Evolutionary conservation across 495 filamentous ascomycete genomes (phyloP).

Genomic region (Choiromyces venosus): DNA sequence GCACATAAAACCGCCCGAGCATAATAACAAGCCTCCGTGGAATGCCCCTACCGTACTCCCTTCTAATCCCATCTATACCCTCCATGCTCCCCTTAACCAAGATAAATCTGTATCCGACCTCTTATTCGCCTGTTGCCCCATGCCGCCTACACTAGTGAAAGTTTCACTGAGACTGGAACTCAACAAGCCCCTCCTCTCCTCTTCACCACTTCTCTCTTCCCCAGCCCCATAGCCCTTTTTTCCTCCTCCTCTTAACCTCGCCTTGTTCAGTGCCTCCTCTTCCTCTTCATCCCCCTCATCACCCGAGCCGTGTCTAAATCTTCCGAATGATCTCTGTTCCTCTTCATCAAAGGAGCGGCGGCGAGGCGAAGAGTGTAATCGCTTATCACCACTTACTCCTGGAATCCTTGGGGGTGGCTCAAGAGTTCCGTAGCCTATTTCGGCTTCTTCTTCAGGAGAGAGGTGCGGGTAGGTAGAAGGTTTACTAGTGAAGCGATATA

Average conservation of each 20-base stretch:
- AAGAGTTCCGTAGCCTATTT: not conserved
- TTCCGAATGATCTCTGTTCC: not conserved
- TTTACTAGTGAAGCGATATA: constrained; percentile 51
- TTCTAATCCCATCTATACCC: not conserved
- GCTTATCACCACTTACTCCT: not conserved
- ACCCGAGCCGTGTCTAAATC: not conserved
- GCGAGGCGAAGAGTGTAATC: not conserved
- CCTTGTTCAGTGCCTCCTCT: not conserved
- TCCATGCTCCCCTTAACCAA: not conserved
- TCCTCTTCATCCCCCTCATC: no score
- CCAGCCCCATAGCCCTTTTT: not conserved
- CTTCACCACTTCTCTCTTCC: not conserved
- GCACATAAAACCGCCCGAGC: not conserved
- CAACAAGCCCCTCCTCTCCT: not conserved
- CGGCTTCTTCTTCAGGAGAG: not conserved
- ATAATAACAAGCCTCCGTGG: not conserved
- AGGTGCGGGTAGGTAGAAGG: not conserved
- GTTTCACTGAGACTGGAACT: not conserved
- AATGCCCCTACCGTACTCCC: not conserved
- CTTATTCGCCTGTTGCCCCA: not conserved
- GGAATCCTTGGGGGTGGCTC: not conserved
- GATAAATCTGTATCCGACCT: not conserved
- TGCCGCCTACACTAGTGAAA: not conserved
- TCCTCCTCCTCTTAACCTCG: not conserved
- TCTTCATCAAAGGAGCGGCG: not conserved